Percentiles rank a stretch among this genome's conserved stretches.
Evolutionary conservation across 768 basidiomycete species (phyloP).

Genomic region (Sistotremastrum suecicum): DNA sequence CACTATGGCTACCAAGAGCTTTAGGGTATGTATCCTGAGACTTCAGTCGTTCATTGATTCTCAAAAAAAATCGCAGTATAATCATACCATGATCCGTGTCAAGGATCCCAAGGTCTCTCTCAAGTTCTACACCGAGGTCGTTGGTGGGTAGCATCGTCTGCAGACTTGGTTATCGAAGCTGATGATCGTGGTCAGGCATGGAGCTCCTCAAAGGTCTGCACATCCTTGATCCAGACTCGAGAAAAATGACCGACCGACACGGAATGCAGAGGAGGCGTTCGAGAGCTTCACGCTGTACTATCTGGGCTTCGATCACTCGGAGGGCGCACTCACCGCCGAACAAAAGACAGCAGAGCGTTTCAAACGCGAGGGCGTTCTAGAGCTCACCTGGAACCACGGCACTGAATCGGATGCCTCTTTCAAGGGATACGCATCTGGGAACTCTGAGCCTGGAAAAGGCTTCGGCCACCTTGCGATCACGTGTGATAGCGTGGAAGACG

Average conservation of each 20-base stretch:
- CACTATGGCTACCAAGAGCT: too few species aligned
- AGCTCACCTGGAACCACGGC: conserved; percentile 83
- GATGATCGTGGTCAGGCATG: conserved; percentile 38
- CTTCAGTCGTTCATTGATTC: background rate
- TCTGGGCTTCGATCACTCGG: conserved; percentile 62
- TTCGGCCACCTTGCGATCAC: conserved; percentile 87
- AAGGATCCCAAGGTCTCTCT: conserved; percentile 77
- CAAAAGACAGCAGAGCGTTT: conserved; percentile 37
- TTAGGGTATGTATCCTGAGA: background rate
- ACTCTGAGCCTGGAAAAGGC: conserved; percentile 57
- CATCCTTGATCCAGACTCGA: conserved; percentile 3
- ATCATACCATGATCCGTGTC: conserved; percentile 81
- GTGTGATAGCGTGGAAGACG: conserved; percentile 68
- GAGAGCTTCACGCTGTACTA: conserved; percentile 70
- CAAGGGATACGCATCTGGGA: conserved; percentile 76
- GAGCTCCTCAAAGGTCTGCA: conserved; percentile 44
- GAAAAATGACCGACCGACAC: conserved; percentile 1
- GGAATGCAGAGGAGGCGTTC: conserved; percentile 35
- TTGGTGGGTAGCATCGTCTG: conserved; percentile 6
- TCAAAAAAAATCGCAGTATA: conserved; percentile 33
- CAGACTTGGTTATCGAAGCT: conserved; percentile 2
- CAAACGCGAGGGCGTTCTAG: conserved; percentile 65
- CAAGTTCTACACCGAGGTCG: conserved; percentile 63
- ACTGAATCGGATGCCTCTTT: conserved; percentile 70
- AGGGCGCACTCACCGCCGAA: conserved; percentile 29